Base-by-base conservation (phyloP, 163 green algal genomes). In the Picocystis sp. region DNA sequence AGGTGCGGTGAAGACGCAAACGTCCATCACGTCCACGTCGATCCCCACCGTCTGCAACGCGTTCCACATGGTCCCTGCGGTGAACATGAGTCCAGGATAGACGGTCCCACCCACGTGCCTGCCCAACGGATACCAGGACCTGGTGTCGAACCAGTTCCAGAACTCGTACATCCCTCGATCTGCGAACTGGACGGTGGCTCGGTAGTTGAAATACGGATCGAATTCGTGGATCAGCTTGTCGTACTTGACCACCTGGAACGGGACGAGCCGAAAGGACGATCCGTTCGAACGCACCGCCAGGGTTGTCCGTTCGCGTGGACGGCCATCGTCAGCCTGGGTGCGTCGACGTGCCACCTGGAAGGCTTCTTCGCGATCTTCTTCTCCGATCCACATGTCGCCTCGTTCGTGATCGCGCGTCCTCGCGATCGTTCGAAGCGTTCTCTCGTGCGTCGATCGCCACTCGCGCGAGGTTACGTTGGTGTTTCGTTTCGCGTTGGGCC, bases 1-100 rank as follows among this genome's bases (percentile, higher is more conserved):
- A 1, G 87, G 87, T 13, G 81, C 87, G 15, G 82, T 96, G 62
- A 95, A 92, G 15, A 96, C 87, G 60, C 87, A 96, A 6, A 96
- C 81, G 72, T 94, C 84, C 47, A 89, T 84, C 3, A 94, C 71
- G 55, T 93, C 61, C 14, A 93, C 70, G 11, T 81, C 79, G 25
- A 93, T 84, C 60, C 89, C 80, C 21, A 93, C 45, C 10, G 52
- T 63, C 47, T 93, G 79, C 22, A 94, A 70, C 22, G 90, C 47
- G 22, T 82, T 78, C 65, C 81, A 89, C 21, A 92, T 86, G 5
- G 64, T 14, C 5, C 78, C 81, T 22, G 84, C 84, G 0, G 84
- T 94, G 48, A 75, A 86, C 48, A 89, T 93, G 22, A 94, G 71
- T 15, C 83, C 83, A 43, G 84, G 83, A 62, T 92, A 94, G 24